Evolutionary conservation across 352 stramenopile genomes (phyloP).

Genomic region (Globisporangium middletonii): DNA sequence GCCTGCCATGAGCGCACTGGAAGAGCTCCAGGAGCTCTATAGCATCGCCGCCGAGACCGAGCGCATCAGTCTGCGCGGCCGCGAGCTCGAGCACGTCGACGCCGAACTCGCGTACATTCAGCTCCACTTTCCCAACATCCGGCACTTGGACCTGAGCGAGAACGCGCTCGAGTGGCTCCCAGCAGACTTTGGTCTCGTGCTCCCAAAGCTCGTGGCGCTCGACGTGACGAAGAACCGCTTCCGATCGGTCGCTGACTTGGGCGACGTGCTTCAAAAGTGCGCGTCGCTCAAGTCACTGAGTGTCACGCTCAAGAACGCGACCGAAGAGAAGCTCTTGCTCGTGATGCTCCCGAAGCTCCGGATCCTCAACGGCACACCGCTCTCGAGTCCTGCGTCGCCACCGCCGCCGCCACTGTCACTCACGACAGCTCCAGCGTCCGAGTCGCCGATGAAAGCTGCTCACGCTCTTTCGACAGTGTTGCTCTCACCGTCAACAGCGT

Average conservation of each 20-base stretch:
- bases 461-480: conserved; percentile 4
- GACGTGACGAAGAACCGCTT: conserved; percentile 53
- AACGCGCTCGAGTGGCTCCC: conserved; percentile 42
- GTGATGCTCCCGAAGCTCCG: conserved; percentile 49
- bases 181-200: conserved; percentile 22
- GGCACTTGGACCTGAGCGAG: conserved; percentile 53
- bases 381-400: conserved; percentile 8
- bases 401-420: conserved; percentile 9
- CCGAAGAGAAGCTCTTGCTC: conserved; percentile 45
- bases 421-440: background rate
- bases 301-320: conserved; percentile 35
- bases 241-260: conserved; percentile 32
- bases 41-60: conserved; percentile 26
- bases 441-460: conserved; percentile 12
- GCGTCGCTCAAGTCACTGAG: conserved; percentile 54
- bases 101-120: conserved; percentile 34
- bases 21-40: conserved; percentile 44
- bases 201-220: conserved; percentile 53
- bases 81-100: conserved; percentile 23
- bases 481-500: conserved; percentile 6
- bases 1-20: conserved; percentile 27
- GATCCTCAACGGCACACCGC: conserved; percentile 51
- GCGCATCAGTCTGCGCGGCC: conserved; percentile 35
- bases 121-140: conserved; percentile 33
- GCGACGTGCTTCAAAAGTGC: conserved; percentile 34